A percentile compares a stretch with the other conserved stretches of the same genome.
These are phyloP conservation scores for Dendryphion nanum DNA, from an alignment of 2,329 filamentous ascomycete species.

Conservation along the genomic window DNA sequence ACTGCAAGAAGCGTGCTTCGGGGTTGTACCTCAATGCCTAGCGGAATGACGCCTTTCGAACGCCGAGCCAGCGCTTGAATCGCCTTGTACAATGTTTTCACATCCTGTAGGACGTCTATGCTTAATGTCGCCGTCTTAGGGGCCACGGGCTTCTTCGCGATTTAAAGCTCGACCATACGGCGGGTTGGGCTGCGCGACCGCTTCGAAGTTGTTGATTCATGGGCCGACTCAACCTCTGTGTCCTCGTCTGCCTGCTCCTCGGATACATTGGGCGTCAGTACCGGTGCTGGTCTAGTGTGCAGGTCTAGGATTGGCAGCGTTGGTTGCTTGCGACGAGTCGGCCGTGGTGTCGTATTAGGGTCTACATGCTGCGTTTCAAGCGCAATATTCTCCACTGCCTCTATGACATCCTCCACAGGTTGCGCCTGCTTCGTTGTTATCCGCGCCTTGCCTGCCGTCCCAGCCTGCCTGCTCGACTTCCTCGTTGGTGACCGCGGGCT, in stretches of 20 bases:
- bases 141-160: conserved; percentile 13
- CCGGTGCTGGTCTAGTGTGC: conserved; percentile 8
- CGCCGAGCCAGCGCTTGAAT: conserved; percentile 12
- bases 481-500: conserved; percentile 13
- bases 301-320: conserved; percentile 9
- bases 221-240: conserved; percentile 11
- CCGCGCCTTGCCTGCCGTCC: conserved; percentile 8
- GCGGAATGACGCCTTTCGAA: conserved; percentile 15
- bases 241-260: conserved; percentile 10
- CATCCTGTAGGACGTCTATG: conserved; percentile 13
- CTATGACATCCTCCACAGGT: conserved; percentile 6
- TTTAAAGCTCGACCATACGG: conserved; percentile 16
- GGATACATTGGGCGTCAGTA: conserved; percentile 10
- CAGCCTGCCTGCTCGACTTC: conserved; percentile 12
- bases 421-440: conserved; percentile 7
- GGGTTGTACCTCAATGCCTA: conserved; percentile 16
- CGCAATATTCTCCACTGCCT: conserved; percentile 7
- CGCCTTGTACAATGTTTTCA: conserved; percentile 13
- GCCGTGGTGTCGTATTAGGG: conserved; percentile 7
- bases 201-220: conserved; percentile 14
- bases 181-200: conserved; percentile 14
- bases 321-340: conserved; percentile 8
- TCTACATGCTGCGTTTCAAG: conserved; percentile 9
- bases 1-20: conserved; percentile 8
- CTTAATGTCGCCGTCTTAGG: conserved; percentile 10